These are phyloP conservation scores for Oryza australiensis DNA, from an alignment of 176 grass and related monocot species.

Conservation along the genomic window DNA sequence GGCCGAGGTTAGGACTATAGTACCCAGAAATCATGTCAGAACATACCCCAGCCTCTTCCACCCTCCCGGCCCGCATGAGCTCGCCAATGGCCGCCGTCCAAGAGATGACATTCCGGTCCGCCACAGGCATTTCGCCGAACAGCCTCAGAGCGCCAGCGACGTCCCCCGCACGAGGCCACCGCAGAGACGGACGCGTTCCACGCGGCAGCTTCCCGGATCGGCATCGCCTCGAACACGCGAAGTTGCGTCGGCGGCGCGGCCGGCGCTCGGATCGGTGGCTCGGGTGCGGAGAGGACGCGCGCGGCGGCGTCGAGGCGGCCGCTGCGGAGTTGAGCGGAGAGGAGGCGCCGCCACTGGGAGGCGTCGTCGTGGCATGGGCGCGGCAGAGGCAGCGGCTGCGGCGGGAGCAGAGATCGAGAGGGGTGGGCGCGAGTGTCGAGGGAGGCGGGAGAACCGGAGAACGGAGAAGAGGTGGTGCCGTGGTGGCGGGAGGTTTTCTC, in stretches of 20 bases:
- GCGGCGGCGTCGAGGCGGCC: constrained; percentile 45
- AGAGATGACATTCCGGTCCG: constrained; percentile 46
- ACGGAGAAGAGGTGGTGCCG: too few species aligned
- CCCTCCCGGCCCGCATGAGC: constrained; percentile 38
- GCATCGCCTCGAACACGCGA: constrained; percentile 50
- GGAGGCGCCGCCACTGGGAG: constrained; percentile 33
- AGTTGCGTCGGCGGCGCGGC: constrained; percentile 34
- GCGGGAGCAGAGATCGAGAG: neutral
- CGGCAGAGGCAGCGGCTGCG: neutral
- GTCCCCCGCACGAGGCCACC: constrained; percentile 26
- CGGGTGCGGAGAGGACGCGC: constrained; percentile 35
- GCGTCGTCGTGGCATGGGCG: neutral
- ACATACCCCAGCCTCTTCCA: constrained; percentile 34
- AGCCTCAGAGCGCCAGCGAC: constrained; percentile 32
- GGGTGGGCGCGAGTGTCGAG: neutral
- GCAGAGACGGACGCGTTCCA: constrained; percentile 57
- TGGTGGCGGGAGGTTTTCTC: constrained; percentile 5
- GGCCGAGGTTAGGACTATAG: too few species aligned
- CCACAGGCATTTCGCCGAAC: constrained; percentile 52
- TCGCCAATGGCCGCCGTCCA: constrained; percentile 54
- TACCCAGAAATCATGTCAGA: too few species aligned
- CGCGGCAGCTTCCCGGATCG: constrained; percentile 33
- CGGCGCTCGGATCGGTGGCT: constrained; percentile 20
- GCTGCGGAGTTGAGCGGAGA: constrained; percentile 27
- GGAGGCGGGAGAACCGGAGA: neutral